These are phyloP conservation scores for Aureobasidium sp. DNA, from an alignment of 2,329 filamentous ascomycete genomes.

Conservation along the genomic window DNA sequence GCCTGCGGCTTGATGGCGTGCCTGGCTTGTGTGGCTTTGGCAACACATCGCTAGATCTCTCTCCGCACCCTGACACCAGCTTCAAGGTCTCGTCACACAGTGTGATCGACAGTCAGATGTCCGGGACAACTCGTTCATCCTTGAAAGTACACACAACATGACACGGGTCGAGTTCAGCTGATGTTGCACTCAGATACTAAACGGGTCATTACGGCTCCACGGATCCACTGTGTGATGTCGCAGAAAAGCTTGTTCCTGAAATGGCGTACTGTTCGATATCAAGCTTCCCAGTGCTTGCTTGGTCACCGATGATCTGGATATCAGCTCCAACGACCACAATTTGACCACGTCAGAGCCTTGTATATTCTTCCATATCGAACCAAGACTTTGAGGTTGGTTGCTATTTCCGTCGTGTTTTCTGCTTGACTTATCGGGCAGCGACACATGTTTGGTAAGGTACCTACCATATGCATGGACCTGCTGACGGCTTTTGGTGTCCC, in stretches of 20 bases:
- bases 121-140: not conserved
- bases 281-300: not conserved
- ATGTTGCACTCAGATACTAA: slow-evolving; percentile 2
- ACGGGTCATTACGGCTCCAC: slow-evolving; percentile 5
- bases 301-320: not conserved
- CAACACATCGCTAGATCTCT: slow-evolving; percentile 3
- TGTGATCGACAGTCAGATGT: slow-evolving; percentile 7
- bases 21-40: slow-evolving; percentile 2
- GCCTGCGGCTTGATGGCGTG: slow-evolving; percentile 7
- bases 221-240: not conserved
- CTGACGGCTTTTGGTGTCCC: slow-evolving; percentile 1
- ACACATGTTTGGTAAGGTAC: not conserved
- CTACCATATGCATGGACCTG: not conserved
- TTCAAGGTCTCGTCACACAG: not conserved
- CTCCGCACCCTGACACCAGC: not conserved
- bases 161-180: slow-evolving; percentile 6
- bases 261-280: not conserved
- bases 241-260: slow-evolving; percentile 8
- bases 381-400: not conserved
- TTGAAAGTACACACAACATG: not conserved
- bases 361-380: not conserved
- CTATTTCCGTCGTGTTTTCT: not conserved
- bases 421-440: not conserved
- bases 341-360: not conserved
- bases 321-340: not conserved